Evolutionary conservation across 2,329 filamentous ascomycete genomes (phyloP).

Genomic region (Epichloe hybrida): DNA sequence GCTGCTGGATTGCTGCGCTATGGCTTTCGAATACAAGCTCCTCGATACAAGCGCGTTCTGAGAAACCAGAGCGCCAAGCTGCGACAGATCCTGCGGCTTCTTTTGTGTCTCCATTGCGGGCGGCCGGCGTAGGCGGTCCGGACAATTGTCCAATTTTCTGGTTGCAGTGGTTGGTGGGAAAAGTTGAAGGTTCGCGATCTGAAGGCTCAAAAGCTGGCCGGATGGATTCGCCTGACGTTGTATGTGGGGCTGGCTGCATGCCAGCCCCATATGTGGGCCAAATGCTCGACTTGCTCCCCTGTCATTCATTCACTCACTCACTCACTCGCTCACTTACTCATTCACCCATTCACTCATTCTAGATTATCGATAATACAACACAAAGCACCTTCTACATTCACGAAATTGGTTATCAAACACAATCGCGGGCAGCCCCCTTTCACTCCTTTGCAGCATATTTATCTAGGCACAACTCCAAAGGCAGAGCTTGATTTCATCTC

Average conservation of each 20-base stretch:
- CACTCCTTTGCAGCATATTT: no score
- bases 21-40: slow-evolving; percentile 17
- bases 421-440: background rate
- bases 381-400: background rate
- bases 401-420: background rate
- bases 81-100: slow-evolving; percentile 18
- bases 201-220: background rate
- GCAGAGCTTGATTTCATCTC: background rate
- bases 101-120: slow-evolving; percentile 21
- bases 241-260: slow-evolving; percentile 15
- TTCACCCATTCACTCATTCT: background rate
- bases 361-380: background rate
- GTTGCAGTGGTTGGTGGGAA: slow-evolving; percentile 1
- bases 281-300: background rate
- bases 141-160: background rate
- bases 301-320: background rate
- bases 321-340: background rate
- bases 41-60: slow-evolving; percentile 22
- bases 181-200: slow-evolving; percentile 5
- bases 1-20: slow-evolving; percentile 11
- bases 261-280: background rate
- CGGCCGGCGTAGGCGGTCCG: background rate
- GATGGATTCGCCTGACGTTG: no score
- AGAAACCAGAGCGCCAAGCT: slow-evolving; percentile 20
- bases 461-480: background rate